These are phyloP conservation scores for Pelargonium cotyledonis DNA, from an alignment of 441 rosid genomes.

Conservation along the genomic window DNA sequence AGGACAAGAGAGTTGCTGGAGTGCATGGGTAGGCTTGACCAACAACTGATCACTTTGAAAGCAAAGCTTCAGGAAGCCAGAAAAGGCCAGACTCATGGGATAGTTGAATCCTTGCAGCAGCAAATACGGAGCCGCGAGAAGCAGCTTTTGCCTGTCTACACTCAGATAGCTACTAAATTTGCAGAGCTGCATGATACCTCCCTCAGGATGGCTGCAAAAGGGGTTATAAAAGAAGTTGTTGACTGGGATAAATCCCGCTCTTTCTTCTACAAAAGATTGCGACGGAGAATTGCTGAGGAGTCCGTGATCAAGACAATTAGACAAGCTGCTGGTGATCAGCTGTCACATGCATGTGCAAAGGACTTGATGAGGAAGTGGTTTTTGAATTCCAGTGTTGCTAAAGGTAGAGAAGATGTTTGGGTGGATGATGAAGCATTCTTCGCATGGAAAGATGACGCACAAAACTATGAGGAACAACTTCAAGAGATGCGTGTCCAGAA, in stretches of 20 bases:
- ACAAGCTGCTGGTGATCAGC: slow-evolving; percentile 69
- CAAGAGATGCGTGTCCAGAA: slow-evolving; percentile 75
- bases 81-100: slow-evolving; percentile 35
- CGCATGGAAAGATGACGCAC: slow-evolving; percentile 60
- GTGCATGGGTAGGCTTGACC: slow-evolving; percentile 98
- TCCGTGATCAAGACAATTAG: slow-evolving; percentile 54
- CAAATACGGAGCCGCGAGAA: slow-evolving; percentile 76
- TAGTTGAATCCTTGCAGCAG: slow-evolving; percentile 53
- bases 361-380: slow-evolving; percentile 77
- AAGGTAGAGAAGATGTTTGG: slow-evolving; percentile 66
- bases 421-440: slow-evolving; percentile 76
- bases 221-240: slow-evolving; percentile 84
- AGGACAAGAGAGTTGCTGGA: slow-evolving; percentile 86
- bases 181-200: slow-evolving; percentile 97
- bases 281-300: slow-evolving; percentile 69
- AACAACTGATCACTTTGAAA: slow-evolving; percentile 56
- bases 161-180: slow-evolving; percentile 89
- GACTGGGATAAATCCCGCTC: slow-evolving; percentile 71
- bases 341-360: slow-evolving; percentile 56
- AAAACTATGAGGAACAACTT: slow-evolving; percentile 58
- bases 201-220: slow-evolving; percentile 93
- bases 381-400: slow-evolving; percentile 45
- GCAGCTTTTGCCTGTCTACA: slow-evolving; percentile 81
- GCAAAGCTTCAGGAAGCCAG: slow-evolving; percentile 65
- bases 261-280: slow-evolving; percentile 69